Base-by-base conservation (phyloP, 305 asterid species). In the Fraxinus albicans region DNA sequence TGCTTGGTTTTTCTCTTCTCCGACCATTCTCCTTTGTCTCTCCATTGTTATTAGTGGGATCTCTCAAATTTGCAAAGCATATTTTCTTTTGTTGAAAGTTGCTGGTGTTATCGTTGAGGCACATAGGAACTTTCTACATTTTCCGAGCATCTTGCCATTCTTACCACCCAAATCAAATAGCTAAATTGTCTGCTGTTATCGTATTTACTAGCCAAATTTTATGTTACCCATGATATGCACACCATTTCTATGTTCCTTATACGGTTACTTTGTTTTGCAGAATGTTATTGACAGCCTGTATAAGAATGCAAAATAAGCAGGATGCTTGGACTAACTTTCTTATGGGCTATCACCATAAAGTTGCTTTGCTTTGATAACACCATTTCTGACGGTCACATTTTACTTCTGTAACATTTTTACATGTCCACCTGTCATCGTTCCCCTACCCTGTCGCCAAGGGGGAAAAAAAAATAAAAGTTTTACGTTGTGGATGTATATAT, bases 281-380 rank as follows among this genome's bases (percentile, higher is more conserved):
- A 80, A 70, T 34, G 87, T 83, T 25, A 91, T 96, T 55, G 93
- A 94, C 88, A 81, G 82, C 88, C 90, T 96, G 97, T 96, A 96
- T 91, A 91, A 90, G 92, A 85, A 88, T 84, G 83, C 86, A 72
- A 96, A 94, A 86, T 94, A 86, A 90, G 81, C 77, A n/a, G 78
- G 72, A 17, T 73, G 33, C 77, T 35, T 1, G 53, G 7, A 73
- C 29, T 1, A 34, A 35, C 69, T 44, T 80, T 34, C 15, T 67
- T 67, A 9, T 73, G 29, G 77, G 15, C 29, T 6, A 15, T 72
- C 47, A 6, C 25, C 77, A 33, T 72, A n/a, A 31, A 72, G 77
- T 72, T 72, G 76, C 47, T 17, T 6, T 73, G 7, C 2, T 72
- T 33, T 17, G 27, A 35, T n/a, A 6, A n/a, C 77, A 1, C 77